Evolutionary conservation across 2,329 filamentous ascomycete genomes (phyloP), one percentile per base, ranked within the genome.

Genomic region (Sporothrix sp.): DNA sequence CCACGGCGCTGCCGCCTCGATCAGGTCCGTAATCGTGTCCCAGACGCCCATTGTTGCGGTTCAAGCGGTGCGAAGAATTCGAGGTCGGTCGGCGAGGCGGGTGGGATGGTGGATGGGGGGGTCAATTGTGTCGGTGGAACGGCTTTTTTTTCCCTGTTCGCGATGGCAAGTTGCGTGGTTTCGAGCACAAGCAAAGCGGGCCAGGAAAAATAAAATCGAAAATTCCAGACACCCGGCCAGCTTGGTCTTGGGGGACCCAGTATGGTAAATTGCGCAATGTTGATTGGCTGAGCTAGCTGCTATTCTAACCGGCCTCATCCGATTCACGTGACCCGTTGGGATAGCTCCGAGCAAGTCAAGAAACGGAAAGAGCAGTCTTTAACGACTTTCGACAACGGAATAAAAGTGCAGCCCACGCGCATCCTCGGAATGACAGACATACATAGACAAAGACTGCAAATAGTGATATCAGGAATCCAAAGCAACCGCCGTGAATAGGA

Each of bases 1-100:
- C 80, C 80, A 84, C 65, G 80, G 80, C 70, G 75, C 72, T 59
- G 76, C 79, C 56, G 79, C 79, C 69, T 82, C 78, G 63, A 81
- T 69, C 64, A 84, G 70, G 65, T 83, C 80, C 63, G 72, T 73
- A 62, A 81, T 74, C 59, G 74, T 69, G 67, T 82, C 78, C 76
- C 79, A 82, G 71, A 83, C 73, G 71, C 78, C 79, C 80, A 84
- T 84, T 68, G 13, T 52, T 16, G 14, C 14, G 14, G 14, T 39
- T 18, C 16, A n/a, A n/a, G n/a, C n/a, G n/a, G n/a, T 36, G 23
- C 16, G 30, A 32, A 21, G 16, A 28, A 30, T 11, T 7, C 30
- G 23, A 18, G 27, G 14, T 38, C 30, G 30, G 37, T 48, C 21
- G 51, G 30, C 4, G 30, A 37, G 21, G 23, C 6, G 30, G 20